Base-by-base conservation (phyloP, 2,329 filamentous ascomycete genomes). In the Septoria linicola region DNA sequence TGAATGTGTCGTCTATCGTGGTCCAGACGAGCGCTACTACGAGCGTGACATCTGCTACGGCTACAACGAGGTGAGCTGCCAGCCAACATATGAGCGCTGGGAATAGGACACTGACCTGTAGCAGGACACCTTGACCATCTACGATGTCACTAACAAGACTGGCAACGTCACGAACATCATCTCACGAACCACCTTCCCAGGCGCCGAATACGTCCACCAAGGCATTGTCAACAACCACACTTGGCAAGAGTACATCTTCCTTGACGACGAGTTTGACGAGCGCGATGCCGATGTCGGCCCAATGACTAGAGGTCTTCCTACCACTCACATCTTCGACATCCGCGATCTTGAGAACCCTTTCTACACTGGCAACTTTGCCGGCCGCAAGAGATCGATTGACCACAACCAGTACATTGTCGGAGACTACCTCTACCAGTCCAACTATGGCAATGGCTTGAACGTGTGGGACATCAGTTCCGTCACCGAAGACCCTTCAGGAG, bases 251-350 rank as follows among this genome's bases (percentile, higher is more conserved):
- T 78, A 70, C 61, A 70, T 80, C 4, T 69, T 80, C n/a, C 63
- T 79, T 3, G 77, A 80, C 54, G 77, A 80, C 56, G 78, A 80
- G 62, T 70, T 75, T 8, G 78, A 81, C 51, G 78, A 81, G 31
- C 46, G 52, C 16, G 52, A 54, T 35, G 52, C 52, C 31, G 42
- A 54, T n/a, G 34, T 40, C 14, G 52, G 47, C 2, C 47, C 52
- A 11, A 51, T 54, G 47, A 54, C 52, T n/a, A 16, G 43, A 42
- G 3, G 78, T 74, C 1, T 79, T 4, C 47, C 52, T 3, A 54
- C 52, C 2, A 54, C 52, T n/a, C 52, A 76, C 60, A 76, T 80
- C 60, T 77, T 73, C 64, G 75, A 78, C 61, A 75, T 79, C 50
- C 61, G 66, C 4, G 66, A 71, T 47, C 69, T 78, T 10, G 68